Percentiles rank a stretch among this genome's conserved stretches.
phyloP scores from a whole-genome alignment of 1,284 basidiomycete genomes.

The Porphyrellus sp. region DNA sequence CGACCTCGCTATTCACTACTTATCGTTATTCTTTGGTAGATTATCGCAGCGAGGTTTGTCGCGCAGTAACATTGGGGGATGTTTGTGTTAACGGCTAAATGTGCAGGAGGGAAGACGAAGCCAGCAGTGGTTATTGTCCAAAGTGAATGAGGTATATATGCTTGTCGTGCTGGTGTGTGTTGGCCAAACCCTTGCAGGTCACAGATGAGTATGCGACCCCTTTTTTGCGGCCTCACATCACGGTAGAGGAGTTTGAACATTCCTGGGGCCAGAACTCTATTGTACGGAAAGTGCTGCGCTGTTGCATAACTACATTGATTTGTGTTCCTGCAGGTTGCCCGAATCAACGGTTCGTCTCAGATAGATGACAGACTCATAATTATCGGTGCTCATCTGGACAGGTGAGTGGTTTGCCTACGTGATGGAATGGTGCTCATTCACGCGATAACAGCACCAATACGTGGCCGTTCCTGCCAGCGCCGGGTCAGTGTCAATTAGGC shows the following conservation, averaged over 20 bases:
- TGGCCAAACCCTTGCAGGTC: slow-evolving; percentile 46
- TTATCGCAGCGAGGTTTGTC: slow-evolving; percentile 70
- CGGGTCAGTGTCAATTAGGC: slow-evolving; percentile 50
- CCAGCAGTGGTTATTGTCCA: slow-evolving; percentile 80
- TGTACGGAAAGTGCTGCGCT: slow-evolving; percentile 42
- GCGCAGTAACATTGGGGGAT: slow-evolving; percentile 13
- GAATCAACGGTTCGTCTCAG: slow-evolving; percentile 66
- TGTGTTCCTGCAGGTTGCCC: slow-evolving; percentile 50
- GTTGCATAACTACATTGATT: background rate
- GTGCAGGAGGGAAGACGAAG: slow-evolving; percentile 72
- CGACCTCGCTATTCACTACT: slow-evolving; percentile 31
- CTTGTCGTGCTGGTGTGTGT: slow-evolving; percentile 1
- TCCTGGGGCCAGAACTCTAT: slow-evolving; percentile 92
- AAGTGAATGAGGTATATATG: slow-evolving; percentile 60
- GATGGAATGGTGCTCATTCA: slow-evolving; percentile 13
- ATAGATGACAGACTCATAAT: slow-evolving; percentile 61
- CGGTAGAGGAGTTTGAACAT: slow-evolving; percentile 80
- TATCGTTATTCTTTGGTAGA: slow-evolving; percentile 42
- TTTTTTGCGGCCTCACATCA: slow-evolving; percentile 55
- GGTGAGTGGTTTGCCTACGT: slow-evolving; percentile 39
- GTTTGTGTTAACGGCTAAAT: slow-evolving; percentile 9
- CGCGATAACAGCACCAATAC: slow-evolving; percentile 63
- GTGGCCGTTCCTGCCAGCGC: slow-evolving; percentile 86
- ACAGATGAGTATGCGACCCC: slow-evolving; percentile 59
- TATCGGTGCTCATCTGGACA: slow-evolving; percentile 89